Evolutionary conservation across 2,329 filamentous ascomycete genomes (phyloP), one percentile per base, ranked within the genome.

Genomic region (Fusarium sp.): DNA sequence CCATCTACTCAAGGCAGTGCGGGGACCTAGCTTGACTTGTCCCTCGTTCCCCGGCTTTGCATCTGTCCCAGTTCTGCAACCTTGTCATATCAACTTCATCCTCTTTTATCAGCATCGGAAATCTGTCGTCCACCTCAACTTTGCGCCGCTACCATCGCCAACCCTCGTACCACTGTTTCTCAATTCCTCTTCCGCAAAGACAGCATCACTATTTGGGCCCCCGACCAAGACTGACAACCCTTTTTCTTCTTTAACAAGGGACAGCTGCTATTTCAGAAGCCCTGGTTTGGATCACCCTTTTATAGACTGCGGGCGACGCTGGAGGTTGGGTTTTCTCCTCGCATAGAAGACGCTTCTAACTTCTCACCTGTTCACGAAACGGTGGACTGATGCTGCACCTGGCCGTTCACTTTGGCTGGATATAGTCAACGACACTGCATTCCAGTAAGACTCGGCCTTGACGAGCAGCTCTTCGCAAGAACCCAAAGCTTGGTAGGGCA

Each of bases 31-130:
- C 58, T 66, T 58, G 53, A 56, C 61, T 54, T 59, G 51, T 71
- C 57, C 61, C 60, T 69, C 60, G 54, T 67, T 62, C 62, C 69
- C 66, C 61, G 58, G 53, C 62, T 63, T 59, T 66, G 47, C 51
- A 52, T 62, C 68, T 69, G 58, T 68, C 51, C 63, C 63, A 59
- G 60, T 72, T 60, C 64, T 60, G 58, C 58, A 73, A 70, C 57
- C 62, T 62, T 60, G 62, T 62, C 70, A 66, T 70, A 65, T 60
- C 55, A 65, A 57, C 55, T 54, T 61, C 63, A 49, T 60, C 58
- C 56, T 63, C 58, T 49, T 68, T 42, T 59, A 56, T 69, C 51
- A 70, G 62, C 40, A 60, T 61, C 49, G 47, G 41, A 63, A 67
- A 61, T 58, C 46, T 47, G 48, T 48, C 54, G 45, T 43, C 50